Percentiles rank a stretch among this genome's conserved stretches.
phyloP scores from a whole-genome alignment of 331 rosid species.

The Erythrophleum ivorense region DNA sequence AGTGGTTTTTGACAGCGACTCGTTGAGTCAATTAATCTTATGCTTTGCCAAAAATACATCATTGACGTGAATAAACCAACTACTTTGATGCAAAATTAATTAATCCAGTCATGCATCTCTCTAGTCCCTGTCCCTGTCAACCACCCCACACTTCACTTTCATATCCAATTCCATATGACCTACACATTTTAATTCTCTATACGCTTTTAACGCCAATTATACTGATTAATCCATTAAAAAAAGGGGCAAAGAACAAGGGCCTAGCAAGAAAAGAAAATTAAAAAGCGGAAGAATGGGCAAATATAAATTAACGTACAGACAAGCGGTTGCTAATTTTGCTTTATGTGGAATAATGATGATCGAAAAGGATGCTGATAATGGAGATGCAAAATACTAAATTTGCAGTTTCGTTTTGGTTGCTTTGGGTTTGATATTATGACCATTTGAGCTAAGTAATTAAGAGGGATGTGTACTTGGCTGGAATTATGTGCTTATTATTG shows the following conservation, averaged over 20 bases:
- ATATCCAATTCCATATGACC: neutral
- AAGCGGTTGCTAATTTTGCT: neutral
- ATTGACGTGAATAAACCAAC: conserved; percentile 4
- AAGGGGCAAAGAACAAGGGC: neutral
- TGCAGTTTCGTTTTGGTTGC: neutral
- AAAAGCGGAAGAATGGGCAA: neutral
- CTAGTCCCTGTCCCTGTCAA: neutral
- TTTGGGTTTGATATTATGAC: neutral
- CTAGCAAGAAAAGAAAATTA: neutral
- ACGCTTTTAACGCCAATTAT: neutral
- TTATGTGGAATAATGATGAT: neutral
- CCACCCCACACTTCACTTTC: neutral
- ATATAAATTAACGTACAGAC: neutral
- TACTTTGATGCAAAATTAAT: neutral
- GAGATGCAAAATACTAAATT: neutral
- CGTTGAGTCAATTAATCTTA: neutral
- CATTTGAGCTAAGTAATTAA: neutral
- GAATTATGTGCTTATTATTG: neutral
- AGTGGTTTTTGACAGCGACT: neutral
- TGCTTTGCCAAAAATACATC: neutral
- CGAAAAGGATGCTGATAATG: neutral
- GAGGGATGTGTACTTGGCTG: neutral
- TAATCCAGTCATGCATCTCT: neutral
- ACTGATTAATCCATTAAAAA: neutral
- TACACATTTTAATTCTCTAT: neutral